Evolutionary conservation across 1,139 yeast genomes (phyloP).

Genomic region (Candida frijolesensis): DNA sequence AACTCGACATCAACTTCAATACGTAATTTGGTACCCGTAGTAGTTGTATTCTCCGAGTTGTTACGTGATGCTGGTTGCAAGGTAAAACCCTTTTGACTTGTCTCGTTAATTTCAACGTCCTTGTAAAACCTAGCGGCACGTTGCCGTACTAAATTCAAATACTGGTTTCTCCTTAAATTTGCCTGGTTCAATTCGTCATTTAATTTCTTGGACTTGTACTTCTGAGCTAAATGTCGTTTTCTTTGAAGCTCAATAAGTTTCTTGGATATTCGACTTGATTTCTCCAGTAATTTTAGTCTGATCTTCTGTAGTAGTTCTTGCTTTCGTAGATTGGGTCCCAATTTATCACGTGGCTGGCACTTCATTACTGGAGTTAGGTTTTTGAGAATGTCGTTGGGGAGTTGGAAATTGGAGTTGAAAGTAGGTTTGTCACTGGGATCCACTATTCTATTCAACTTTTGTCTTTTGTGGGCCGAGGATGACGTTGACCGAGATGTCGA

Average conservation of each 20-base stretch:
- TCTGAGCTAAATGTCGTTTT: slow-evolving; percentile 12
- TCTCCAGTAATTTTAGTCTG: slow-evolving; percentile 16
- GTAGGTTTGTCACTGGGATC: background rate
- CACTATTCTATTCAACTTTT: background rate
- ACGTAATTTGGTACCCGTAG: background rate
- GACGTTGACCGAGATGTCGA: background rate
- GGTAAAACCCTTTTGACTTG: background rate
- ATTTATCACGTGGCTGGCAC: slow-evolving; percentile 10
- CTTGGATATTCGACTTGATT: slow-evolving; percentile 18
- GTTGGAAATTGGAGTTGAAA: slow-evolving; percentile 16
- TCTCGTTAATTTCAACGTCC: slow-evolving; percentile 3
- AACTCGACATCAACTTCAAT: background rate
- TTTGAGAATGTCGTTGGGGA: slow-evolving; percentile 21
- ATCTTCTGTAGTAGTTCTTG: slow-evolving; percentile 9
- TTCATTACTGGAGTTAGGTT: slow-evolving; percentile 23
- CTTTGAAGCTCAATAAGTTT: slow-evolving; percentile 17
- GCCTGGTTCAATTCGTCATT: slow-evolving; percentile 19
- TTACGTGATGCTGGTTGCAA: background rate
- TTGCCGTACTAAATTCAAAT: slow-evolving; percentile 18
- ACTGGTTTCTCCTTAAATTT: slow-evolving; percentile 19
- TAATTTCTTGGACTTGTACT: slow-evolving; percentile 15
- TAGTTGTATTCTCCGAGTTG: background rate
- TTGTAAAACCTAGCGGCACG: slow-evolving; percentile 17
- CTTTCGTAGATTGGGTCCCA: slow-evolving; percentile 5
- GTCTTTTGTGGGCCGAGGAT: background rate